Conservation (phyloP, 1,139 yeast species). For the Blastobotrys buckinghamii region DNA sequence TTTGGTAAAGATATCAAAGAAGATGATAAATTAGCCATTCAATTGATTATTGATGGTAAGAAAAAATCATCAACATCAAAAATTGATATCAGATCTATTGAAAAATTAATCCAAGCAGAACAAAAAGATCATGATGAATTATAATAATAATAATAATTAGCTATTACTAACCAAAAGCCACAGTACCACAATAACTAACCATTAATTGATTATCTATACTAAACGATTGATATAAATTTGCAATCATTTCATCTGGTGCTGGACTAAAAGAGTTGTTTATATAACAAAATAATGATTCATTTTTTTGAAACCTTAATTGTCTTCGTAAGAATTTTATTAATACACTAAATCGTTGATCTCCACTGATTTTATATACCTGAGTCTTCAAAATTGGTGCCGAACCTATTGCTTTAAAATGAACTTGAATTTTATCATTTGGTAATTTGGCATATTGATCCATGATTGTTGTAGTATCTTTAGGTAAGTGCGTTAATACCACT, state of each 20-base stretch:
- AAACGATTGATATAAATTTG: constrained; percentile 29
- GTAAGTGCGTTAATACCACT: constrained; percentile 28
- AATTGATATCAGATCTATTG: not conserved
- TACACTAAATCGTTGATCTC: constrained; percentile 33
- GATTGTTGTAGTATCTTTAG: constrained; percentile 27
- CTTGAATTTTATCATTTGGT: constrained; percentile 20
- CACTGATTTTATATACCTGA: constrained; percentile 32
- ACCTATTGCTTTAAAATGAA: constrained; percentile 36
- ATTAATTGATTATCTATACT: constrained; percentile 33
- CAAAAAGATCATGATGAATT: not conserved
- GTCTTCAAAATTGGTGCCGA: constrained; percentile 35
- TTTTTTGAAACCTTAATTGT: constrained; percentile 29
- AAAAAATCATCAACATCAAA: not conserved
- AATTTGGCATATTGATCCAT: constrained; percentile 25
- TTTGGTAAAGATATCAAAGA: not conserved
- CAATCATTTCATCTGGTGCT: constrained; percentile 33
- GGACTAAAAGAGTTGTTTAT: constrained; percentile 39
- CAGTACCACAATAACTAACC: constrained; percentile 35
- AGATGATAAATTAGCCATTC: not conserved
- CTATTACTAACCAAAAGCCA: constrained; percentile 36
- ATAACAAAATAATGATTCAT: constrained; percentile 35
- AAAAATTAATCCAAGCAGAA: not conserved
- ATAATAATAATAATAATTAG: not conserved
- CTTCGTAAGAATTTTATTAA: constrained; percentile 34
- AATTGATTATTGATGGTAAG: not conserved